These are phyloP conservation scores for Tillandsia fasciculata DNA, from an alignment of 176 grass and related monocot genomes.

Conservation along the genomic window DNA sequence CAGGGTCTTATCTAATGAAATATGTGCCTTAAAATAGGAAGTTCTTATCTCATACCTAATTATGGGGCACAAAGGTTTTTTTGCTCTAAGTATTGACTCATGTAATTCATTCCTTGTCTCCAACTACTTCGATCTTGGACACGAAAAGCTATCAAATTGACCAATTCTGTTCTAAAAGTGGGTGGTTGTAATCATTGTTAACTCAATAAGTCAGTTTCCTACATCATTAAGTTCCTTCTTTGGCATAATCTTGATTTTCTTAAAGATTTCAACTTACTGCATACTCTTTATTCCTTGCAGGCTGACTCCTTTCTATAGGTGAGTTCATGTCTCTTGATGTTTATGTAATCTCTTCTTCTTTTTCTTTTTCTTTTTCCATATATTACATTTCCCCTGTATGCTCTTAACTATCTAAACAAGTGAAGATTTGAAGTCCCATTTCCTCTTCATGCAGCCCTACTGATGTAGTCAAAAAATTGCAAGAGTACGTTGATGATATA, in stretches of 20 bases:
- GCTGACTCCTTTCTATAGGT: conserved; percentile 99
- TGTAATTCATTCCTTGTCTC: background rate
- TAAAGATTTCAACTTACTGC: background rate
- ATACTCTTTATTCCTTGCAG: conserved; percentile 36
- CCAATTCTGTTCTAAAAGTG: background rate
- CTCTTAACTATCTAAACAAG: background rate
- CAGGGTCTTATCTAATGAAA: no score
- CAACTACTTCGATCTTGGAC: background rate
- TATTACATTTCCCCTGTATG: background rate
- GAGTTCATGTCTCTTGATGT: conserved; percentile 5
- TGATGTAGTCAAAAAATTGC: conserved; percentile 53
- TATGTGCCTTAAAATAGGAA: no score
- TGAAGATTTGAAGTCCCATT: background rate
- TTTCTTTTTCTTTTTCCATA: background rate
- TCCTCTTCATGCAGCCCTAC: conserved; percentile 45
- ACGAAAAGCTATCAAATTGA: background rate
- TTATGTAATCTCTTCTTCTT: background rate
- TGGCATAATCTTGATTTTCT: background rate
- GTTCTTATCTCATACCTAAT: no score
- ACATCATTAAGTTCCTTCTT: background rate
- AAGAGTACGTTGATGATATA: conserved; percentile 67
- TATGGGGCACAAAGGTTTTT: no score
- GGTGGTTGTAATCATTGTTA: no score
- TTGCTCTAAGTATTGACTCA: no score
- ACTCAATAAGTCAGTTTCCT: no score